Evolutionary conservation across 2,329 filamentous ascomycete genomes (phyloP).

Genomic region (Hypoxylon sp.): DNA sequence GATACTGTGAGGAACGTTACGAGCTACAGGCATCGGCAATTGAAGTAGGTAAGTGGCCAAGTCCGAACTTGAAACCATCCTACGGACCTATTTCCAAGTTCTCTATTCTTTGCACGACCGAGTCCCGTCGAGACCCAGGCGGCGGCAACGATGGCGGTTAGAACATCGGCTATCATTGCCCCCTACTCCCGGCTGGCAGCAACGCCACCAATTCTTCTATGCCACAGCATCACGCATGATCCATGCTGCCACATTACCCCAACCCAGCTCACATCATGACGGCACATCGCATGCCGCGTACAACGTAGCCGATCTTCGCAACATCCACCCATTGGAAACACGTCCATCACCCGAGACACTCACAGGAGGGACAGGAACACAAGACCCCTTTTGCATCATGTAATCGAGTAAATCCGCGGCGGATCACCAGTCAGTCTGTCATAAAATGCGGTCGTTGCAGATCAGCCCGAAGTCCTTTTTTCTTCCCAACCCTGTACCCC

Average conservation of each 20-base stretch:
- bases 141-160: conserved; percentile 28
- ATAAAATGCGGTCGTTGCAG: conserved; percentile 41
- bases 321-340: conserved; percentile 41
- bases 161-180: conserved; percentile 29
- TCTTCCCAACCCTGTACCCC: conserved; percentile 43
- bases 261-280: conserved; percentile 46
- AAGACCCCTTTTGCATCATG: conserved; percentile 41
- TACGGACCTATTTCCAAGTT: conserved; percentile 23
- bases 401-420: conserved; percentile 31
- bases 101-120: conserved; percentile 21
- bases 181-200: conserved; percentile 29
- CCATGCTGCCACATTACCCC: conserved; percentile 46
- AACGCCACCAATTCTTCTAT: conserved; percentile 41
- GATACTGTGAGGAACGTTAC: conserved; percentile 24
- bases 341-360: conserved; percentile 43
- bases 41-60: conserved; percentile 25
- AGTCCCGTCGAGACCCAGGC: conserved; percentile 23
- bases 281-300: conserved; percentile 43
- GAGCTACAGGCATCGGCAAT: conserved; percentile 25
- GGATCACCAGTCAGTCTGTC: conserved; percentile 34
- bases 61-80: conserved; percentile 11
- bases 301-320: conserved; percentile 37
- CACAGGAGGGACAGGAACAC: conserved; percentile 35
- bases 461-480: conserved; percentile 32
- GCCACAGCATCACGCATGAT: conserved; percentile 46